phyloP scores from a whole-genome alignment of 163 green algal species.

The Prototheca cutis region DNA sequence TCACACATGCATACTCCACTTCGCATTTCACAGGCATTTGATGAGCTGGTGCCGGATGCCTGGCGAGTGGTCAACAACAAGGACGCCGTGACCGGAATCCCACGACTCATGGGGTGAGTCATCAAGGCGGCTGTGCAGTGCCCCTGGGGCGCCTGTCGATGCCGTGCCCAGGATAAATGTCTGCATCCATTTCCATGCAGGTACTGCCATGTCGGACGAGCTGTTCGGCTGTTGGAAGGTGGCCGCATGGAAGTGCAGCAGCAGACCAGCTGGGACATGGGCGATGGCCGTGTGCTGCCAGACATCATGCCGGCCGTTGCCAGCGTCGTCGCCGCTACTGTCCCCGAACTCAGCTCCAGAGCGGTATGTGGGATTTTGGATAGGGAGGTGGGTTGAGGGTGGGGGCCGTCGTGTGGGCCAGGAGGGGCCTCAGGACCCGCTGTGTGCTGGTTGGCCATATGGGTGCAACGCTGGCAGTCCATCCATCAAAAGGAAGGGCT shows the following conservation, averaged over 20 bases:
- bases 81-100: constrained; percentile 41
- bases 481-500: too few species aligned
- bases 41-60: constrained; percentile 38
- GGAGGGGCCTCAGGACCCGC: too few species aligned
- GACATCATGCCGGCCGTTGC: not conserved
- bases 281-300: constrained; percentile 5
- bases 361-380: not conserved
- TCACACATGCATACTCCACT: too few species aligned
- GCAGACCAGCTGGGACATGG: constrained; percentile 6
- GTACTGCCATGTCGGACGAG: constrained; percentile 22
- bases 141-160: too few species aligned
- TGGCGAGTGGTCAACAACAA: constrained; percentile 60
- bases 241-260: constrained; percentile 11
- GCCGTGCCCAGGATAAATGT: too few species aligned
- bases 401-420: too few species aligned
- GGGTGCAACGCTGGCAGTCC: too few species aligned
- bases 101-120: constrained; percentile 17
- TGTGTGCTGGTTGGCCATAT: too few species aligned
- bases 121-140: too few species aligned
- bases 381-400: not conserved
- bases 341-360: not conserved
- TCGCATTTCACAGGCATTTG: constrained; percentile 49
- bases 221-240: constrained; percentile 7
- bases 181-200: too few species aligned
- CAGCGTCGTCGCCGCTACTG: not conserved